Percentiles rank a stretch among this genome's conserved stretches.
Evolutionary conservation across 345 rosid genomes (phyloP).

Genomic region (Pugionium dolabratum): DNA sequence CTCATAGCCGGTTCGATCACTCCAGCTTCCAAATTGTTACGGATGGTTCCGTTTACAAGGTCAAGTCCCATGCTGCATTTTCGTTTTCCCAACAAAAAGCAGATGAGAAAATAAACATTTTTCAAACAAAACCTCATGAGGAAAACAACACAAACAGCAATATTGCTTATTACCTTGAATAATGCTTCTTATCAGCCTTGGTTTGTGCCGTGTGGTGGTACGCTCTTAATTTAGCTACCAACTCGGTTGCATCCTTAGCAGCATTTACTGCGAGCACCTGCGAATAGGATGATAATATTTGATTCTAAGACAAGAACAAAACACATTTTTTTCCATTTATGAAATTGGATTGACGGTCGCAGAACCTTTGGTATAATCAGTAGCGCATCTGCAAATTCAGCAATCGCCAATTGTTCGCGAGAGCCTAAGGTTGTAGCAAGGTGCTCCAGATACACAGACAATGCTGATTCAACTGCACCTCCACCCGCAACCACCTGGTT

Average conservation of each 20-base stretch:
- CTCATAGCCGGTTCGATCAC: conserved; percentile 99
- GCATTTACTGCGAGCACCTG: conserved; percentile 98
- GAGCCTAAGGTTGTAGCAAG: conserved; percentile 94
- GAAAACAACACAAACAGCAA: background rate
- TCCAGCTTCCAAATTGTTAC: conserved; percentile 96
- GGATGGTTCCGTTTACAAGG: conserved; percentile 74
- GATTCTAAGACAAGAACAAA: background rate
- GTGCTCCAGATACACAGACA: conserved; percentile 87
- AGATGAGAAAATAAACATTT: conserved; percentile 7
- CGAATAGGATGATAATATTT: background rate
- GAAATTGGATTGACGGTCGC: background rate
- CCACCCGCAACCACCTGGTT: conserved; percentile 96
- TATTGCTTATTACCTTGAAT: conserved; percentile 58
- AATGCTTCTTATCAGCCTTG: conserved; percentile 89
- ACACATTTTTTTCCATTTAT: background rate
- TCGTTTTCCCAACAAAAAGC: conserved; percentile 7
- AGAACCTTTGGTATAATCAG: conserved; percentile 88
- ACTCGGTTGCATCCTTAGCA: conserved; percentile 94
- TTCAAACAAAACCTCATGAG: background rate
- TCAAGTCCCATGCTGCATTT: conserved; percentile 89
- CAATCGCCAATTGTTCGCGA: conserved; percentile 91
- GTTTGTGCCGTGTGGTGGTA: conserved; percentile 97
- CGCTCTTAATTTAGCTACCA: conserved; percentile 90
- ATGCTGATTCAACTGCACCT: conserved; percentile 94
- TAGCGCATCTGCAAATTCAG: conserved; percentile 92